Base-by-base conservation (phyloP, 352 stramenopile genomes). In the Pythium pyrilobum region DNA sequence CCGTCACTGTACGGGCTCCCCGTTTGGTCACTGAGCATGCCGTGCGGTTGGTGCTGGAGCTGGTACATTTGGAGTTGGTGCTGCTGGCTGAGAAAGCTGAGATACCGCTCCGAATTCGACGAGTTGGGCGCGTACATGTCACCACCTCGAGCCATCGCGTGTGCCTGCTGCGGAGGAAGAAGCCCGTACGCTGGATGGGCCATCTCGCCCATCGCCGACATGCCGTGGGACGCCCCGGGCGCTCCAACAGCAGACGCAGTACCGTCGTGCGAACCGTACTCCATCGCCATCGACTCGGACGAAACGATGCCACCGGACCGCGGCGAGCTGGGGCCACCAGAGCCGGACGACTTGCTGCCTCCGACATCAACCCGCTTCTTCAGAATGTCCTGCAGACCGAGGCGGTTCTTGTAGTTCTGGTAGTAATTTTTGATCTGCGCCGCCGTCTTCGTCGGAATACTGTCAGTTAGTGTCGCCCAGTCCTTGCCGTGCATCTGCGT, bases 351-450 rank as follows among this genome's bases (percentile, higher is more conserved):
- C 12, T 40, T 54, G 5, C 50, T 33, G 24, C 23, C 46, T 7
- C 57, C 45, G 32, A 62, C 73, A 27, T 93, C 82, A 21, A 89
- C 83, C 7, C 85, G 67, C 42, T 85, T 79, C 64, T 89, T 92
- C 31, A 95, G 47, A 36, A 93, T 90, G 51, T 95, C 85, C 61
- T 96, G 85, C 16, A 96, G 50, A 21, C 89, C 89, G 12, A 96
- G 67, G 5, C 85, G 69, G 37, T 96, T 95, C 75, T 96, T 96
- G 69, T 96, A 96, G 52, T 96, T 96, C 61, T 96, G 88, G 52
- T 96, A 96, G 64, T 96, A 96, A 38, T 96, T 96, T 58, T 96
- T 96, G 61, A 96, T 95, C 56, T 96, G 87, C 4, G 82, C 83
- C 16, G 84, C 76, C 0, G 88, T 95, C 59, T 96, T 96, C 24